Evolutionary conservation across 805 yeast genomes (phyloP).

Genomic region (Jamesozyma spencerorum): DNA sequence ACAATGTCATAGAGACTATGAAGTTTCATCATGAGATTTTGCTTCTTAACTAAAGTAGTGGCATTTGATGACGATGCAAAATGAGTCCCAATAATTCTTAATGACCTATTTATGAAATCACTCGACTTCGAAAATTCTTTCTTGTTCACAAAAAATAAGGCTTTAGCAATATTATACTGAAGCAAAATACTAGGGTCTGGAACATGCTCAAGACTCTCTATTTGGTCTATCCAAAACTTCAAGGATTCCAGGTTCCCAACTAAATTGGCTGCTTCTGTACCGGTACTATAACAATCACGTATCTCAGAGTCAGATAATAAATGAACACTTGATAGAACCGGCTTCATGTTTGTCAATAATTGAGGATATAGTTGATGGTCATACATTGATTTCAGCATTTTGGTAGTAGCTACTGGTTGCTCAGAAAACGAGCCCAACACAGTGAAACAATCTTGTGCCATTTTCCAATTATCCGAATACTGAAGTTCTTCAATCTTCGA

Average conservation of each 20-base stretch:
- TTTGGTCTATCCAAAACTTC: constrained; percentile 46
- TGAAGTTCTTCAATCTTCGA: constrained; percentile 75
- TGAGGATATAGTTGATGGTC: constrained; percentile 71
- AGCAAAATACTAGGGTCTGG: constrained; percentile 47
- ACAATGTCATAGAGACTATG: constrained; percentile 58
- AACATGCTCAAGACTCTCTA: constrained; percentile 36
- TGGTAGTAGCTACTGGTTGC: constrained; percentile 36
- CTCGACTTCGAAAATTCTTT: constrained; percentile 30
- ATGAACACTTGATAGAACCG: constrained; percentile 35
- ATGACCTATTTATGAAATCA: constrained; percentile 41
- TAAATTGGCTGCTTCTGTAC: constrained; percentile 65
- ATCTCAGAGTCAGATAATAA: constrained; percentile 21
- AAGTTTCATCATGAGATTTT: constrained; percentile 40
- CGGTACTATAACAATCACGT: constrained; percentile 53
- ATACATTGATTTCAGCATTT: constrained; percentile 59
- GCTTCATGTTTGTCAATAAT: constrained; percentile 43
- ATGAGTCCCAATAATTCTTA: constrained; percentile 50
- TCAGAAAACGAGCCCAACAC: constrained; percentile 42
- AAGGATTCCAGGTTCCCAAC: constrained; percentile 47
- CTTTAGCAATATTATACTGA: constrained; percentile 58
- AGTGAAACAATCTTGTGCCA: constrained; percentile 78
- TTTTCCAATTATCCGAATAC: constrained; percentile 75
- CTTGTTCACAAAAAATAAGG: constrained; percentile 38
- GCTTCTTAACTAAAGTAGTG: constrained; percentile 43
- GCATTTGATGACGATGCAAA: constrained; percentile 40